Evolutionary conservation across 768 basidiomycete species (phyloP), one percentile per base, ranked within the genome.

Genomic region (Suillus subaureus): DNA sequence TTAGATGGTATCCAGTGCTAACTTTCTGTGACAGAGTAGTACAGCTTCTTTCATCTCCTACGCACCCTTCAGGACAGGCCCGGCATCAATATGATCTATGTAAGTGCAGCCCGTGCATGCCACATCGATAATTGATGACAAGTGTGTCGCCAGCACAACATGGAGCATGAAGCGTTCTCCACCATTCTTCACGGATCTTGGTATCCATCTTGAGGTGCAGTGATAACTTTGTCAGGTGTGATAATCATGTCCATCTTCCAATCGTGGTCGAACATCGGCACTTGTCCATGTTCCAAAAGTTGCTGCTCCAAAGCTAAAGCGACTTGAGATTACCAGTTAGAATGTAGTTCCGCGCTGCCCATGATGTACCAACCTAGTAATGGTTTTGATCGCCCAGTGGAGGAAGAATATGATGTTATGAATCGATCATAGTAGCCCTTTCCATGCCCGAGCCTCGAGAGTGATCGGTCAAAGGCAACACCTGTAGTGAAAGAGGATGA

Each of bases 391-490:
- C 79, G 77, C 31, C 79, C 79, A 62, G 77, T 78, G 16, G 78
- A 71, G 47, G 52, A 66, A 37, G 79, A 73, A 66, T 92, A 92
- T 1, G 81, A 74, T 3, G 86, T 76, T 42, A 94, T 79, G 76
- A 91, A 94, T 16, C 83, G 81, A 77, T 94, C 92, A 69, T 94
- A 94, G 77, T 90, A 93, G 7, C 92, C 92, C 74, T 91, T 94
- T 28, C 92, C 92, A 68, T 93, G 91, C 12, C 92, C 92, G 35
- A 94, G 82, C 37, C 92, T 87, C 57, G 87, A 87, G 62, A 89
- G 73, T 18, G 83, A 83, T 49, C 79, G 80, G 77, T 93, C 92
- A 69, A 93, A 94, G 12, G 89, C 92, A 56, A 94, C 84, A 51
- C 90, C 92, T 90, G 73, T 62, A 51, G 15, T 47, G 49, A 68